Conservation (phyloP, 176 grass and related monocot species). For the Carex myosuroides region DNA sequence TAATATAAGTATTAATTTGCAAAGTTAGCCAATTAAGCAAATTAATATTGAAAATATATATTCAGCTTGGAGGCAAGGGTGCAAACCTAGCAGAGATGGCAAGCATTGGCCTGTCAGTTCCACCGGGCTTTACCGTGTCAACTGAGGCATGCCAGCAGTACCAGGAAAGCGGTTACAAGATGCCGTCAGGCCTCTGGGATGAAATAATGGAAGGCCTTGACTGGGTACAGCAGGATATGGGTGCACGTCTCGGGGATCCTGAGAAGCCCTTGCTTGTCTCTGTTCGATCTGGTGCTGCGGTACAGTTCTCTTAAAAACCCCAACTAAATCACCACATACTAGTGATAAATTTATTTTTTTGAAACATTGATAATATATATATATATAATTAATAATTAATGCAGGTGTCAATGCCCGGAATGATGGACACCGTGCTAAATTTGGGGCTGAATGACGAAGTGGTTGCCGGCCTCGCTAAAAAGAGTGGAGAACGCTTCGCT, state of each 20-base stretch:
- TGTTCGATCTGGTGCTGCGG: slow-evolving; percentile 92
- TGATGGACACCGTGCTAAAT: slow-evolving; percentile 99
- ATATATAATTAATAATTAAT: not conserved
- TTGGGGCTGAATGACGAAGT: slow-evolving; percentile 93
- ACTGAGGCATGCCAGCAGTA: slow-evolving; percentile 96
- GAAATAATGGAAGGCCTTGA: slow-evolving; percentile 69
- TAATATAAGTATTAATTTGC: not conserved
- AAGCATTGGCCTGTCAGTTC: slow-evolving; percentile 96
- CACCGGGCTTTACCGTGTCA: slow-evolving; percentile 93
- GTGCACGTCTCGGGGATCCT: slow-evolving; percentile 58
- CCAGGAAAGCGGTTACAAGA: slow-evolving; percentile 42
- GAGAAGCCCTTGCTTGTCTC: slow-evolving; percentile 79
- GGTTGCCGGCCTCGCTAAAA: slow-evolving; percentile 53
- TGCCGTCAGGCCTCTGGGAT: slow-evolving; percentile 70
- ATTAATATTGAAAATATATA: not conserved
- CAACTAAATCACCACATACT: not conserved
- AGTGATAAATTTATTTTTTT: not conserved
- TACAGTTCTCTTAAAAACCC: not conserved
- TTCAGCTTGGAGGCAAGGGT: slow-evolving; percentile 83
- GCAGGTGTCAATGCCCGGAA: slow-evolving; percentile 93
- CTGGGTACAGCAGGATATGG: slow-evolving; percentile 79
- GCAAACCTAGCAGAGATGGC: slow-evolving; percentile 99
- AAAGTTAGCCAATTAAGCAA: not conserved
- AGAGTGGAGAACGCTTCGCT: slow-evolving; percentile 93
- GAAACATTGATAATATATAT: not conserved